Conservation (phyloP, 495 filamentous ascomycete species). For the Penicillium canescens region DNA sequence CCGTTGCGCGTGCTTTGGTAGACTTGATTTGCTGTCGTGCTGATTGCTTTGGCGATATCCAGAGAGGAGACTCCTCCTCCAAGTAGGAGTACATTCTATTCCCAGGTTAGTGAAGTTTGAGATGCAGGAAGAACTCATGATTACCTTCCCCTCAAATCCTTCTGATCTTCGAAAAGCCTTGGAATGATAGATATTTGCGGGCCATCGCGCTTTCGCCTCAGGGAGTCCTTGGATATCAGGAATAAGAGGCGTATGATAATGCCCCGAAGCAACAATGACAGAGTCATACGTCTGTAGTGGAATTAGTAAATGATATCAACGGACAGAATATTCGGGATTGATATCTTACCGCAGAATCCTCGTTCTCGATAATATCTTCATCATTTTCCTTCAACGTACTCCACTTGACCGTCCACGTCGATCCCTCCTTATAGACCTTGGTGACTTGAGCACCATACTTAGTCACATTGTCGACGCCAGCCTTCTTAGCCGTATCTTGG, state of each 20-base stretch:
- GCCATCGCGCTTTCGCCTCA: conserved; percentile 53
- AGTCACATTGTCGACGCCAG: conserved; percentile 49
- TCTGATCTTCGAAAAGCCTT: conserved; percentile 59
- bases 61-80: conserved; percentile 61
- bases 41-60: conserved; percentile 61
- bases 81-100: conserved; percentile 57
- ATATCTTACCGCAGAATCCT: conserved; percentile 22
- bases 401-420: conserved; percentile 52
- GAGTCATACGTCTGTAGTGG: conserved; percentile 49
- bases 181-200: conserved; percentile 55
- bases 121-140: neutral
- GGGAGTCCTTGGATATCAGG: conserved; percentile 56
- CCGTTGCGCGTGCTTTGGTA: conserved; percentile 62
- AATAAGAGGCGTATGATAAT: conserved; percentile 58
- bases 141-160: conserved; percentile 42
- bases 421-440: conserved; percentile 45
- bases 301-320: neutral
- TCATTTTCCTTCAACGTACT: conserved; percentile 26
- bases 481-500: conserved; percentile 50
- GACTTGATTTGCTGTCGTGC: conserved; percentile 45
- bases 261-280: conserved; percentile 58
- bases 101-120: neutral
- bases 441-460: conserved; percentile 59
- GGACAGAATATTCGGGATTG: too few species aligned
- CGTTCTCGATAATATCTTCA: conserved; percentile 18